A percentile compares a stretch with the other conserved stretches of the same genome.
Conservation (phyloP, 305 asterid species). For the Fraxinus xanthoxyloides region DNA sequence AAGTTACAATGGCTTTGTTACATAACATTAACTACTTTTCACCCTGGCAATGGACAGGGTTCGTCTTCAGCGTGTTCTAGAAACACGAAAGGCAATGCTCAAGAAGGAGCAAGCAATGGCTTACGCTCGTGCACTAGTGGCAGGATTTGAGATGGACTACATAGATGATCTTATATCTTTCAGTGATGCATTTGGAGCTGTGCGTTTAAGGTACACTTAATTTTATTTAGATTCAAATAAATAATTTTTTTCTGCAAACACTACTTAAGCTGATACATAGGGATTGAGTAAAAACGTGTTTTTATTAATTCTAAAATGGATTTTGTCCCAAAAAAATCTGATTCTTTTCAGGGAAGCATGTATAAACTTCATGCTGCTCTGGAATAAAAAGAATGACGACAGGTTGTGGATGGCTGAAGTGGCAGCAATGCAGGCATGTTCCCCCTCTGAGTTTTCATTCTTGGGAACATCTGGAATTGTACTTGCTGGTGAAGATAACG, state of each 20-base stretch:
- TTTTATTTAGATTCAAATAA: not conserved
- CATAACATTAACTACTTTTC: slow-evolving; percentile 4
- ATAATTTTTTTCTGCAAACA: not conserved
- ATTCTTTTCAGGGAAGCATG: slow-evolving; percentile 60
- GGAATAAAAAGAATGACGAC: slow-evolving; percentile 66
- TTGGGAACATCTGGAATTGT: slow-evolving; percentile 52
- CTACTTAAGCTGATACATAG: not conserved
- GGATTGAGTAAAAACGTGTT: not conserved
- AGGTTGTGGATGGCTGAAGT: slow-evolving; percentile 84
- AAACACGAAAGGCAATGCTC: slow-evolving; percentile 69
- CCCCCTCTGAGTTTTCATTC: slow-evolving; percentile 44
- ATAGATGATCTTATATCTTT: slow-evolving; percentile 65
- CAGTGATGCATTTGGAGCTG: slow-evolving; percentile 75
- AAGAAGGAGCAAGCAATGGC: slow-evolving; percentile 94
- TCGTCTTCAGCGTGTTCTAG: slow-evolving; percentile 70
- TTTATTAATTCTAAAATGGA: not conserved
- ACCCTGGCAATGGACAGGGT: slow-evolving; percentile 39
- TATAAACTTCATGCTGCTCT: slow-evolving; percentile 57
- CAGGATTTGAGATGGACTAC: slow-evolving; percentile 64
- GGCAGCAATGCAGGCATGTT: slow-evolving; percentile 68
- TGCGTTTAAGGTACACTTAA: slow-evolving; percentile 58
- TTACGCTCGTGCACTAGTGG: slow-evolving; percentile 79
- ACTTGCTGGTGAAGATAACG: slow-evolving; percentile 47
- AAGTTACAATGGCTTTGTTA: slow-evolving; percentile 2
- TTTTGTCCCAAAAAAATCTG: not conserved